Base-by-base conservation (phyloP, 2,329 filamentous ascomycete species). In the Coleophoma eucalyptorum region DNA sequence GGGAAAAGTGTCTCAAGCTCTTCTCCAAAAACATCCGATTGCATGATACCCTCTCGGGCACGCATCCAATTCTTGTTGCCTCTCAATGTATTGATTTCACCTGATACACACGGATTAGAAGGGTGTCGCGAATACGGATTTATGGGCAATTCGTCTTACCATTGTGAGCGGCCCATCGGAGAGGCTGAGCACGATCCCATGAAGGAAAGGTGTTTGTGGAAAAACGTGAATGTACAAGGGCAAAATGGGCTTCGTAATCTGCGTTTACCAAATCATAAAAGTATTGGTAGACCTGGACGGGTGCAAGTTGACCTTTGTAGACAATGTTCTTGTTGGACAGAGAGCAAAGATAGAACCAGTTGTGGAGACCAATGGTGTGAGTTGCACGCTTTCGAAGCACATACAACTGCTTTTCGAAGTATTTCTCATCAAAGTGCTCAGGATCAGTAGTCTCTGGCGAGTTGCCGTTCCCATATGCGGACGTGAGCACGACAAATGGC, bases 41-140 rank as follows among this genome's bases (percentile, higher is more conserved):
- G 89, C 81, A 97, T 89, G 58, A 96, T 86, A 71, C 93, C 93
- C 74, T 97, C 93, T 66, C 93, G 86, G 55, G 93, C 93, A 62
- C 92, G 87, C 93, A 97, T 97, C 93, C 93, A 97, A 74, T 97
- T 97, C 80, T 97, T 97, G 78, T 97, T 97, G 55, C 93, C 93
- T 67, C 93, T 88, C 55, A 97, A 77, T 2, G 93, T 97, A 72
- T 97, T 97, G 68, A 97, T 97, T 75, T 97, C 93, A 78, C 77
- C 77, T 80, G 55, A 31, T 26, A 26, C 26, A 46, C 46, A 53
- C 52, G 43, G 37, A 57, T 67, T 61, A 65, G 63, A 58, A 26
- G 26, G 26, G 26, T 26, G 4, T 26, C 10, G 10, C 26, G 26
- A 3, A 50, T 49, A 47, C 18, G 51, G 43, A 31, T 44, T 44